Conservation (phyloP, 352 stramenopile genomes). For the Globisporangium spinosum region DNA sequence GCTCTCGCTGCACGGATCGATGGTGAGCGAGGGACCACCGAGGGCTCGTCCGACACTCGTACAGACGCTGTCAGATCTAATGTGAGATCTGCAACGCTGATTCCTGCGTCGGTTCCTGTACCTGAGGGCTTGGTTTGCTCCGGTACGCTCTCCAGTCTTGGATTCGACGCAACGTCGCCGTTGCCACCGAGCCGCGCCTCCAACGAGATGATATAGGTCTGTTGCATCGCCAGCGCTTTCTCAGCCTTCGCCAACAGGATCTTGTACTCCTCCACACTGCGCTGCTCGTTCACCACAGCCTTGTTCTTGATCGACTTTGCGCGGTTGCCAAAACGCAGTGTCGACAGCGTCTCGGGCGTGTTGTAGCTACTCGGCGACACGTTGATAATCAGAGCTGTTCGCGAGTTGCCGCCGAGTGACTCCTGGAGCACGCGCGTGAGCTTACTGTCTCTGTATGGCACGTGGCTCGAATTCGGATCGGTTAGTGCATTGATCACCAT, state of each 20-base stretch:
- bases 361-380: conserved; percentile 90
- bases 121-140: neutral
- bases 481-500: conserved; percentile 95
- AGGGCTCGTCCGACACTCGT: conserved; percentile 1
- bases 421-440: conserved; percentile 92
- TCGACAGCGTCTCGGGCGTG: conserved; percentile 89
- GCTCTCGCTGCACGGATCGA: conserved; percentile 52
- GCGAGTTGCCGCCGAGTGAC: conserved; percentile 92
- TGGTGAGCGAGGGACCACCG: conserved; percentile 26
- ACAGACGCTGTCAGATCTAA: conserved; percentile 25
- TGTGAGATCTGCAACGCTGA: conserved; percentile 22
- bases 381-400: conserved; percentile 93
- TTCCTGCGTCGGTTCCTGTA: neutral
- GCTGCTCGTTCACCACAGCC: conserved; percentile 90
- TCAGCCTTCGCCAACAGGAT: conserved; percentile 76
- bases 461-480: conserved; percentile 67
- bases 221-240: conserved; percentile 73
- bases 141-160: neutral
- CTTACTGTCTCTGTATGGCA: conserved; percentile 91
- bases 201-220: conserved; percentile 81
- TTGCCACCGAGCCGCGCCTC: conserved; percentile 50
- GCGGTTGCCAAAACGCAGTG: conserved; percentile 87
- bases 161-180: neutral
- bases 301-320: conserved; percentile 96
- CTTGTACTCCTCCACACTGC: conserved; percentile 90